A percentile compares a stretch with the other conserved stretches of the same genome.
Conservation (phyloP, 2,329 filamentous ascomycete genomes). For the Aspergillus thermomutatus region DNA sequence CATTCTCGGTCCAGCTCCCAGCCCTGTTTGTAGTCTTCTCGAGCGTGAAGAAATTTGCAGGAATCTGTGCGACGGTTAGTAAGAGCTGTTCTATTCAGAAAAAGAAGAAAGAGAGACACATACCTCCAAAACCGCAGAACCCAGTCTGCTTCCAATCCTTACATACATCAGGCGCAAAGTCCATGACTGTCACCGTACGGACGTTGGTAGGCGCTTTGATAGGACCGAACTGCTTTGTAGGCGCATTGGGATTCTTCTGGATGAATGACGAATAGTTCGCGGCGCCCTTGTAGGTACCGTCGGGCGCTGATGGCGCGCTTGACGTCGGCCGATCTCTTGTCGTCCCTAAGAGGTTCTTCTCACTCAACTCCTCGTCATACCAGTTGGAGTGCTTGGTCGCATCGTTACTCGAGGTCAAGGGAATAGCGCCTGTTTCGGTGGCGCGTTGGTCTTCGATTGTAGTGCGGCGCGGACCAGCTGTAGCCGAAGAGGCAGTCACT, state of each 20-base stretch:
- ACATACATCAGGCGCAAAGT: slow-evolving; percentile 90
- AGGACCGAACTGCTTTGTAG: slow-evolving; percentile 70
- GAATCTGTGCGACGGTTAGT: slow-evolving; percentile 49
- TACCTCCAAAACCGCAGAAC: slow-evolving; percentile 61
- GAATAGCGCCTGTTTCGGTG: slow-evolving; percentile 61
- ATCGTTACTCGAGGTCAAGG: slow-evolving; percentile 69
- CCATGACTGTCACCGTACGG: slow-evolving; percentile 82
- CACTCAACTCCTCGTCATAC: slow-evolving; percentile 68
- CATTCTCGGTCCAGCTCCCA: slow-evolving; percentile 96
- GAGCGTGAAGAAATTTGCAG: slow-evolving; percentile 67
- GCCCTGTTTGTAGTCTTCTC: slow-evolving; percentile 72
- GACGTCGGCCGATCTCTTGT: slow-evolving; percentile 22
- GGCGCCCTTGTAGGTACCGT: slow-evolving; percentile 74
- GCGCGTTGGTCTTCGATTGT: slow-evolving; percentile 49
- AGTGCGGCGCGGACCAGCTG: slow-evolving; percentile 35
- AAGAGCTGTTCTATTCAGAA: neutral
- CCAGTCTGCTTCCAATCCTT: slow-evolving; percentile 89
- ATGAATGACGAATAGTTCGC: slow-evolving; percentile 73
- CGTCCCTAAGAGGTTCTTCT: slow-evolving; percentile 45
- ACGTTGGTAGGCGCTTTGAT: slow-evolving; percentile 84
- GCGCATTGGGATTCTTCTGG: slow-evolving; percentile 74
- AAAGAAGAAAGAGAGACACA: neutral
- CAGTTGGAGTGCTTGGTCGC: slow-evolving; percentile 87
- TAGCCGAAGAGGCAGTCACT: slow-evolving; percentile 61
- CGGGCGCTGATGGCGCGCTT: slow-evolving; percentile 30